Conservation (phyloP, 352 stramenopile genomes). For the Aphanomyces invadans region DNA sequence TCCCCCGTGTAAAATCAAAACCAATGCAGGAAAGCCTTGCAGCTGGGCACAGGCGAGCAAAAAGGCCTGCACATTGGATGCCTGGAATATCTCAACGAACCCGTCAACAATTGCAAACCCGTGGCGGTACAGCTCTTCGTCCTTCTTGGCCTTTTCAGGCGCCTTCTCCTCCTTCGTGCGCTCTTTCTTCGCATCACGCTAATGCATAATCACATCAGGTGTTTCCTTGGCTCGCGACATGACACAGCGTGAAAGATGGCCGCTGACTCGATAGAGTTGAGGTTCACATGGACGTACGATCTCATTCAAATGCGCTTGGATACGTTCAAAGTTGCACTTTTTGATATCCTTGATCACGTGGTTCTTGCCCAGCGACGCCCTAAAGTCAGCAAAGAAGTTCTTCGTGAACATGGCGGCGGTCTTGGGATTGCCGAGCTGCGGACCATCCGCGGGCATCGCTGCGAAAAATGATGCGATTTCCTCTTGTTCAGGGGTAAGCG, state of each 20-base stretch:
- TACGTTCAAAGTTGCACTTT: conserved; percentile 96
- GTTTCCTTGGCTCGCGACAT: too few species aligned
- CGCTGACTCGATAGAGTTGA: too few species aligned
- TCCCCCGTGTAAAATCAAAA: too few species aligned
- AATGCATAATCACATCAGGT: too few species aligned
- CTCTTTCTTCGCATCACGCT: conserved; percentile 91
- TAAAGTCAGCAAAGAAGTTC: conserved; percentile 97
- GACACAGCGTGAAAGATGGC: too few species aligned
- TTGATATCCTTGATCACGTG: conserved; percentile 95
- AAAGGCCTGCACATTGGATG: too few species aligned
- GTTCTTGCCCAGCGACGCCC: conserved; percentile 84
- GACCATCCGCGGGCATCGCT: conserved; percentile 93
- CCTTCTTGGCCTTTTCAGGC: conserved; percentile 84
- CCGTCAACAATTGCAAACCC: conserved; percentile 96
- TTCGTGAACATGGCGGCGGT: conserved; percentile 98
- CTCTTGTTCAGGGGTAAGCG: conserved; percentile 93
- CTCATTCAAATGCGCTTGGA: conserved; percentile 89
- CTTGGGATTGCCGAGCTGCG: conserved; percentile 95
- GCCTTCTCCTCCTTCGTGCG: conserved; percentile 94
- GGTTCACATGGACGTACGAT: conserved; percentile 12
- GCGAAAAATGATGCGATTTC: conserved; percentile 95
- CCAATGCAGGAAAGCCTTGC: too few species aligned
- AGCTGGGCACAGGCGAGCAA: too few species aligned
- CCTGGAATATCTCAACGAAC: background rate
- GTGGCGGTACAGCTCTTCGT: conserved; percentile 89